Percentiles rank a stretch among this genome's conserved stretches.
These are phyloP conservation scores for Corylus heterophylla DNA, from an alignment of 306 rosid genomes.

Conservation along the genomic window DNA sequence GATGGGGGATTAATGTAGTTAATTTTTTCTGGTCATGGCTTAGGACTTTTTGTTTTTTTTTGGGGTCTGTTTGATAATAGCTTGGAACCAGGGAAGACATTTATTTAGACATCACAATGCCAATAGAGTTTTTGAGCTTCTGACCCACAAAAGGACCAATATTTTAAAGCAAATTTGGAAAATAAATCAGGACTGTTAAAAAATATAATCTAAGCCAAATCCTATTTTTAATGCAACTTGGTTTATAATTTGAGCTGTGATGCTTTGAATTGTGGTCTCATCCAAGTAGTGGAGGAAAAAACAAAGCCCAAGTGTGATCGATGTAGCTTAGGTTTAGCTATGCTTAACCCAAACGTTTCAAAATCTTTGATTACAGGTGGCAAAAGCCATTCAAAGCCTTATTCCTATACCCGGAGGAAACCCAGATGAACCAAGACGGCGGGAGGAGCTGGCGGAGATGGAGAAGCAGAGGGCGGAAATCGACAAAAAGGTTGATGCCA, in stretches of 20 bases:
- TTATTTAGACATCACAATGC: background rate
- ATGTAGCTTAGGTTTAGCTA: slow-evolving; percentile 19
- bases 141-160: background rate
- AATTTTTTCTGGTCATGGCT: background rate
- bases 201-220: too few relatives aligned
- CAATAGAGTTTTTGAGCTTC: background rate
- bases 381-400: slow-evolving; percentile 40
- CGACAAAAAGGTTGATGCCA: slow-evolving; percentile 43
- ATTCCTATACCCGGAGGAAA: slow-evolving; percentile 38
- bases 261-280: background rate
- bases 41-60: too few relatives aligned
- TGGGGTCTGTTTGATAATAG: background rate
- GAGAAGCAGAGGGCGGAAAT: slow-evolving; percentile 51
- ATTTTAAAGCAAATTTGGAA: background rate
- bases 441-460: slow-evolving; percentile 61
- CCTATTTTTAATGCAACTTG: background rate
- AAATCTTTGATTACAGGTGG: slow-evolving; percentile 61
- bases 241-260: background rate
- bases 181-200: too few relatives aligned
- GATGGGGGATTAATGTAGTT: background rate
- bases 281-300: background rate
- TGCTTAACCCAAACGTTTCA: slow-evolving; percentile 44
- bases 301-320: background rate
- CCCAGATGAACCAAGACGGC: slow-evolving; percentile 27
- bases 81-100: background rate